Conservation (phyloP, 139 green algal genomes). For the Coelastrella sp. region DNA sequence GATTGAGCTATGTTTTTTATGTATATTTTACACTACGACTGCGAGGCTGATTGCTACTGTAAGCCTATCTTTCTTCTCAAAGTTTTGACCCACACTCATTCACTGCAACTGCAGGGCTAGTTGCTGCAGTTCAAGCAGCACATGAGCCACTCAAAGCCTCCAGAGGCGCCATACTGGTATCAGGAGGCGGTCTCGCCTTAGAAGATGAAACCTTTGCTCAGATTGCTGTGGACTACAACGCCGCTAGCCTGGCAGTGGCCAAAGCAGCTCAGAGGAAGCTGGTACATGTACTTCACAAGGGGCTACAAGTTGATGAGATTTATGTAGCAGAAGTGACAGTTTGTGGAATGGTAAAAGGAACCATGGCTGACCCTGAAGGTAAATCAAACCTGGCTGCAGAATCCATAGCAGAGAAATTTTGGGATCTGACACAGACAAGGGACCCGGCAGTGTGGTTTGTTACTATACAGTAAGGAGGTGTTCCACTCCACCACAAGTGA, state of each 20-base stretch:
- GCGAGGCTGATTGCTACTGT: not conserved
- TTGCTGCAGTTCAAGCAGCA: conserved; percentile 40
- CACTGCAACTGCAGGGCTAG: not conserved
- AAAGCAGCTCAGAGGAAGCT: conserved; percentile 49
- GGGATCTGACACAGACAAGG: not conserved
- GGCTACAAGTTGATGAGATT: not conserved
- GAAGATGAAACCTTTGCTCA: conserved; percentile 1
- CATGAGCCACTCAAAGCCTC: conserved; percentile 17
- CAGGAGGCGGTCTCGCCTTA: conserved; percentile 9
- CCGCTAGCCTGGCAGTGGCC: not conserved
- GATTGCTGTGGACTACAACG: not conserved
- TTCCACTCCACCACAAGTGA: too few relatives aligned
- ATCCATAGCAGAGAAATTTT: conserved; percentile 12
- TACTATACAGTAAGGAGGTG: not conserved
- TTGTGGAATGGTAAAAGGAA: not conserved
- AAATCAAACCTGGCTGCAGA: conserved; percentile 20
- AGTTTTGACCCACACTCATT: too few relatives aligned
- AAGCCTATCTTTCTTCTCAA: not conserved
- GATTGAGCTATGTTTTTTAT: not conserved
- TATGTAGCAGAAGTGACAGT: conserved; percentile 45
- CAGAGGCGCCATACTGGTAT: conserved; percentile 9
- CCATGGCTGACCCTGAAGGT: conserved; percentile 12
- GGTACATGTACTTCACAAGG: conserved; percentile 40
- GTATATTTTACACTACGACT: not conserved
- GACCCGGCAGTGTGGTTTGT: conserved; percentile 35